Base-by-base conservation (phyloP, 1,284 basidiomycete genomes). In the Malassezia sympodialis region DNA sequence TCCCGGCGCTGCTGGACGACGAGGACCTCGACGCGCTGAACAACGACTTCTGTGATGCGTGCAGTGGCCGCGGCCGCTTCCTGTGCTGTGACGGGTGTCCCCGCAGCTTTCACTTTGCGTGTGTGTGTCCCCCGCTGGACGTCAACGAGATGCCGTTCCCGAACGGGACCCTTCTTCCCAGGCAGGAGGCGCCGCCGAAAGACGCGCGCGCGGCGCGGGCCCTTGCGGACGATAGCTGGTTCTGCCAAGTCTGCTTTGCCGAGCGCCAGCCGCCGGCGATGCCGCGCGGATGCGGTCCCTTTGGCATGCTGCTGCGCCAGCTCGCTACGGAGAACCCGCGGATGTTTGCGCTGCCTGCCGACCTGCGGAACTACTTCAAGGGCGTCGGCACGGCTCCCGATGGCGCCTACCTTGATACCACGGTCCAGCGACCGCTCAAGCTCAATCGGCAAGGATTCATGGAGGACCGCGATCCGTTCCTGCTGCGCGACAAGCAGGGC, bases 41-140 rank as follows among this genome's bases (percentile, higher is more conserved):
- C 76, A 85, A 96, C 74, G 91, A 96, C 75, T 88, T 88, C 69
- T 96, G 91, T 75, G 91, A 90, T 49, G 82, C 88, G 1, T 96
- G 93, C 76, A 82, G 84, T 26, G 79, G 80, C 12, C 78, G 79
- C 46, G 81, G 81, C 26, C 87, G 90, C 53, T 96, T 96, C 75
- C 61, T 78, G 10, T 78, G 77, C 62, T 99, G 93, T 76, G 93
- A 98, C 74, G 90, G 91, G 12, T 99, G 94, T 74, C 88, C 93
- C 28, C 81, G 87, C 61, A 89, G 90, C 21, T 99, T 96, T 76
- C 93, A 99, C 77, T 84, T 96, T 59, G 84, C 85, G 81, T 99
- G 93, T 76, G 82, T 98, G 66, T 87, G 96, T 73, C 93, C 93
- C 39, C 93, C 93, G 21, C 82, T 96, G 77, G 87, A 91, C 63